These are phyloP conservation scores for Populus deltoides DNA, from an alignment of 345 rosid species.

Conservation along the genomic window DNA sequence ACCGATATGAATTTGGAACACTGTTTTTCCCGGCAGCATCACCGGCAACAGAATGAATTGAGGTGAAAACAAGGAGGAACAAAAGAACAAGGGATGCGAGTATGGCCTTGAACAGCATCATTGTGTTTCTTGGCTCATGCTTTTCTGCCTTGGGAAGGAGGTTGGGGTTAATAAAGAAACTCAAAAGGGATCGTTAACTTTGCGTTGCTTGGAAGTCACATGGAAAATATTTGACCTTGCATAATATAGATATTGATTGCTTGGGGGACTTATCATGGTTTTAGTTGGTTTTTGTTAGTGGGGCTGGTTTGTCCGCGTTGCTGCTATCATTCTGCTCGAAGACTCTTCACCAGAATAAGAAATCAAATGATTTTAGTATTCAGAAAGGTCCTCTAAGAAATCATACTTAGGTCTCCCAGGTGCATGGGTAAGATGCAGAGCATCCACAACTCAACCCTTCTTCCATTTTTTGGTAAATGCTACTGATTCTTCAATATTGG, in stretches of 20 bases:
- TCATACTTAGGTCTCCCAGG: neutral
- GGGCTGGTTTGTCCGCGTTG: neutral
- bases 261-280: neutral
- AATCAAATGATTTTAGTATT: too few relatives aligned
- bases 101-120: conserved; percentile 19
- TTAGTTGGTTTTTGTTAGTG: neutral
- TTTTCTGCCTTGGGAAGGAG: neutral
- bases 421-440: neutral
- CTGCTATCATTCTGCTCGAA: neutral
- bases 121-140: neutral
- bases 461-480: too few relatives aligned
- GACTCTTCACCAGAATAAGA: neutral
- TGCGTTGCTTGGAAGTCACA: conserved; percentile 34
- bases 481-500: too few relatives aligned
- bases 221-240: neutral
- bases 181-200: conserved; percentile 16
- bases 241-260: neutral
- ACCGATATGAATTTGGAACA: neutral
- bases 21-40: conserved; percentile 3
- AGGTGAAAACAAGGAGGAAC: conserved; percentile 25
- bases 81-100: conserved; percentile 15
- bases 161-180: neutral
- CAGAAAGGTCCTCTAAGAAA: neutral
- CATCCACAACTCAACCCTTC: neutral
- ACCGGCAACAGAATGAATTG: conserved; percentile 14